These are phyloP conservation scores for Hypomyces perniciosus DNA, from an alignment of 2,329 filamentous ascomycete species.

Conservation along the genomic window DNA sequence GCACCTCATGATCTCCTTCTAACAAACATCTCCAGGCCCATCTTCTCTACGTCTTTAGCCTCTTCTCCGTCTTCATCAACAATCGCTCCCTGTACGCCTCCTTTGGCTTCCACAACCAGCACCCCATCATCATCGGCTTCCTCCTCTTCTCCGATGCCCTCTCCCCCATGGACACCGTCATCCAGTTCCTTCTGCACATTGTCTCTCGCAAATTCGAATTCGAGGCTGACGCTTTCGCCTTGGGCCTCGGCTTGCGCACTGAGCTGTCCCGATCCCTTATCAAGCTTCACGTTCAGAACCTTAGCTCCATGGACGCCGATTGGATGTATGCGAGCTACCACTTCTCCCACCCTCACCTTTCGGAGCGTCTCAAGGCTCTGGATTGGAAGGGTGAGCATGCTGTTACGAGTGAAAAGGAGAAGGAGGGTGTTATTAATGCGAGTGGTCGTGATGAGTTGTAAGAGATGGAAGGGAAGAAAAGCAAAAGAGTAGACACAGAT, in stretches of 20 bases:
- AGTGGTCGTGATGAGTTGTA: slow-evolving; percentile 70
- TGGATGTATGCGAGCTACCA: slow-evolving; percentile 98
- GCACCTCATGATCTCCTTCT: slow-evolving; percentile 11
- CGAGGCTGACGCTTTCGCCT: slow-evolving; percentile 87
- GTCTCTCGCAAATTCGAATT: slow-evolving; percentile 94
- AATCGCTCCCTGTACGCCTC: slow-evolving; percentile 85
- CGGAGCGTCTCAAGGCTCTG: slow-evolving; percentile 85
- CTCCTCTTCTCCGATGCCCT: slow-evolving; percentile 97
- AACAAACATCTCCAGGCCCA: slow-evolving; percentile 57
- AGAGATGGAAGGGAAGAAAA: slow-evolving; percentile 12
- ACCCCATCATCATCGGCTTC: slow-evolving; percentile 94
- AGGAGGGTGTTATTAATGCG: slow-evolving; percentile 54
- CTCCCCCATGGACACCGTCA: slow-evolving; percentile 84
- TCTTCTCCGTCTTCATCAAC: slow-evolving; percentile 97
- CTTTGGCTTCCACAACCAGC: slow-evolving; percentile 79
- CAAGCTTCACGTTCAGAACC: slow-evolving; percentile 96
- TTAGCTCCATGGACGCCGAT: slow-evolving; percentile 98
- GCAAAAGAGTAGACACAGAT: neutral
- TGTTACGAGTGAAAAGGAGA: slow-evolving; percentile 36
- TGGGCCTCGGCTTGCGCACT: slow-evolving; percentile 72
- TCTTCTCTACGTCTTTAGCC: slow-evolving; percentile 91
- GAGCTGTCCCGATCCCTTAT: slow-evolving; percentile 85
- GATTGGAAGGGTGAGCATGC: slow-evolving; percentile 67
- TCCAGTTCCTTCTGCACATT: slow-evolving; percentile 95
- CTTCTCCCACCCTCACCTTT: slow-evolving; percentile 94